Evolutionary conservation across 768 basidiomycete species (phyloP).

Genomic region (Termitomyces titanicus): DNA sequence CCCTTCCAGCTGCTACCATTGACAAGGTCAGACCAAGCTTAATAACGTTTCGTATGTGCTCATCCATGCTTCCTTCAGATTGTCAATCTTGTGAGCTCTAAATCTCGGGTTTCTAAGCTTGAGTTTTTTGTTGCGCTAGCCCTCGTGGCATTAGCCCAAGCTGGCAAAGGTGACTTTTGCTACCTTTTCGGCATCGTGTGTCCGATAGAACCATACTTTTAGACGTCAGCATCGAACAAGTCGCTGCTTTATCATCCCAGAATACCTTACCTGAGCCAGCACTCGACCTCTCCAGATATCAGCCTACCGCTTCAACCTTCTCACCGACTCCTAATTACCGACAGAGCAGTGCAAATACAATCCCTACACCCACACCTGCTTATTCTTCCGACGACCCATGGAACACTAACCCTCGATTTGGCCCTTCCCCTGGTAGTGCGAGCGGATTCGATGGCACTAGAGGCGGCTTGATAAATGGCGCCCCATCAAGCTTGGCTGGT

Average conservation of each 20-base stretch:
- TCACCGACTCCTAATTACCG: conserved; percentile 36
- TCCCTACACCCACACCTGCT: conserved; percentile 10
- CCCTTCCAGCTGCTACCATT: conserved; percentile 75
- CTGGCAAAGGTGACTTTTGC: conserved; percentile 58
- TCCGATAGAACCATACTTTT: neutral
- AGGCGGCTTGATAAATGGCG: conserved; percentile 37
- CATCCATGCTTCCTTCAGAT: conserved; percentile 49
- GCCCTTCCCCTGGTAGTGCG: conserved; percentile 23
- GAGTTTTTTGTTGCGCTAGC: conserved; percentile 93
- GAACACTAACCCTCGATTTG: conserved; percentile 41
- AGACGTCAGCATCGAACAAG: conserved; percentile 81
- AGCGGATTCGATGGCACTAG: conserved; percentile 26
- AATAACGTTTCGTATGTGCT: neutral
- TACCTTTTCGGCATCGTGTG: neutral
- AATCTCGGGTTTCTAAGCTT: conserved; percentile 75
- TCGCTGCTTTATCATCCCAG: conserved; percentile 72
- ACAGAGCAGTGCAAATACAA: conserved; percentile 32
- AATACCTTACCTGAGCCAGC: conserved; percentile 75
- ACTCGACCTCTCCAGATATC: conserved; percentile 59
- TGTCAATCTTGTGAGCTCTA: conserved; percentile 82
- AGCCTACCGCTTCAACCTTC: conserved; percentile 51
- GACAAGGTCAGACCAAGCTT: conserved; percentile 56
- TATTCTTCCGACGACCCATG: conserved; percentile 61
- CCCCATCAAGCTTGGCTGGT: conserved; percentile 59
- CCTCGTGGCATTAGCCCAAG: conserved; percentile 82